Conservation (phyloP, 495 filamentous ascomycete genomes). For the Elasticomyces elasticus region DNA sequence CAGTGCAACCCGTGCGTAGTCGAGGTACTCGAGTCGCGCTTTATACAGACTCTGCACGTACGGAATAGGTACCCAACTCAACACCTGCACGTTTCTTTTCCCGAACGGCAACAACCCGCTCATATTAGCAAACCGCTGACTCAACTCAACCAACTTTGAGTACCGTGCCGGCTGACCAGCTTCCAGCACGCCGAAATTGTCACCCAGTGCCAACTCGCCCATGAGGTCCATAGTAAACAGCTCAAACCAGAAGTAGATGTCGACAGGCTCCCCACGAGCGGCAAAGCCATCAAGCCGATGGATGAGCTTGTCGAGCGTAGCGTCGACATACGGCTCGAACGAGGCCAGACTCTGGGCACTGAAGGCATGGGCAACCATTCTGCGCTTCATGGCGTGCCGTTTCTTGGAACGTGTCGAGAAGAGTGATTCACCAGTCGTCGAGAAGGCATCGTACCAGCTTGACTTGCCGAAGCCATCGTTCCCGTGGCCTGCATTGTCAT, state of each 20-base stretch:
- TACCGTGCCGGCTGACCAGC: constrained; percentile 16
- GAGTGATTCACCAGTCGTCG: constrained; percentile 13
- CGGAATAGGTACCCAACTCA: constrained; percentile 20
- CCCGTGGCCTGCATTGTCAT: constrained; percentile 3
- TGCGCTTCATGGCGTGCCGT: constrained; percentile 17
- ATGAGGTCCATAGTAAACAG: constrained; percentile 24
- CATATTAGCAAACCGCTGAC: constrained; percentile 18
- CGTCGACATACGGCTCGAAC: constrained; percentile 19
- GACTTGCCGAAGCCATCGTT: constrained; percentile 21
- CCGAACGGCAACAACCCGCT: constrained; percentile 21
- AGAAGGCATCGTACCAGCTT: constrained; percentile 21
- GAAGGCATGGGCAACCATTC: constrained; percentile 18
- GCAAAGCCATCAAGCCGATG: constrained; percentile 2
- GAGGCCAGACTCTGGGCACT: constrained; percentile 9
- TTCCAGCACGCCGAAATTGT: constrained; percentile 19
- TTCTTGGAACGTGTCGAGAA: constrained; percentile 21
- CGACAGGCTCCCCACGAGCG: constrained; percentile 3
- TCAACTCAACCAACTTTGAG: constrained; percentile 14
- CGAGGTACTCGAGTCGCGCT: constrained; percentile 18
- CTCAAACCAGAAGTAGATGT: constrained; percentile 23
- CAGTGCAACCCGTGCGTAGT: constrained; percentile 15
- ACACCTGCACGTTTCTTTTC: constrained; percentile 11
- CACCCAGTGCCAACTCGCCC: constrained; percentile 19
- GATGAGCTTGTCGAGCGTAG: constrained; percentile 17
- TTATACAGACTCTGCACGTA: constrained; percentile 15